Percentiles rank a stretch among this genome's conserved stretches.
These are phyloP conservation scores for Aphanomyces euteiches DNA, from an alignment of 352 stramenopile genomes.

Conservation along the genomic window DNA sequence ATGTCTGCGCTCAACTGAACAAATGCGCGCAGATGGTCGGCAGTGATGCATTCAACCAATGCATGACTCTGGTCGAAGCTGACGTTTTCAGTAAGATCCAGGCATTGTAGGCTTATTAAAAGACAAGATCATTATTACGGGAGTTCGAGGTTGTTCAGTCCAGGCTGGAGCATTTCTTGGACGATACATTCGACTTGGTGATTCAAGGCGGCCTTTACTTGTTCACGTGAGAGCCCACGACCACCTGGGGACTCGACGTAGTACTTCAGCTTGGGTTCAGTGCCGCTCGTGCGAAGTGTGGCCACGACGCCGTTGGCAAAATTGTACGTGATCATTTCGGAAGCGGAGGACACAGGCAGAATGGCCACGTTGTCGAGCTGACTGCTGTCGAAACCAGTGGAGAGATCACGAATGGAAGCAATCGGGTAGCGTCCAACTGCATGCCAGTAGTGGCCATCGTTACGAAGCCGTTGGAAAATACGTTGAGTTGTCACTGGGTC, in stretches of 20 bases:
- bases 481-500: constrained; percentile 77
- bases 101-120: constrained; percentile 26
- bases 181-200: constrained; percentile 75
- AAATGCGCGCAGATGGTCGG: constrained; percentile 5
- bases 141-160: constrained; percentile 70
- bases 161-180: constrained; percentile 75
- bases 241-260: constrained; percentile 92
- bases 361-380: constrained; percentile 85
- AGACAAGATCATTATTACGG: constrained; percentile 31
- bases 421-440: constrained; percentile 81
- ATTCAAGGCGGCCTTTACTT: constrained; percentile 50
- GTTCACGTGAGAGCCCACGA: constrained; percentile 56
- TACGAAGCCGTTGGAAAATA: constrained; percentile 92
- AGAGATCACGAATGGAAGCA: constrained; percentile 80
- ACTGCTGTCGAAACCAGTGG: constrained; percentile 81
- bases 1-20: constrained; percentile 26
- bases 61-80: constrained; percentile 24
- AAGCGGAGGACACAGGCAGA: constrained; percentile 89
- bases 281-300: constrained; percentile 96
- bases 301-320: constrained; percentile 95
- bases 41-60: constrained; percentile 17
- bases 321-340: constrained; percentile 96
- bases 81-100: constrained; percentile 16
- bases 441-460: constrained; percentile 83
- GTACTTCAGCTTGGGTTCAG: constrained; percentile 99